Conservation (phyloP, 768 basidiomycete genomes). For the Naganishia randhawae region DNA sequence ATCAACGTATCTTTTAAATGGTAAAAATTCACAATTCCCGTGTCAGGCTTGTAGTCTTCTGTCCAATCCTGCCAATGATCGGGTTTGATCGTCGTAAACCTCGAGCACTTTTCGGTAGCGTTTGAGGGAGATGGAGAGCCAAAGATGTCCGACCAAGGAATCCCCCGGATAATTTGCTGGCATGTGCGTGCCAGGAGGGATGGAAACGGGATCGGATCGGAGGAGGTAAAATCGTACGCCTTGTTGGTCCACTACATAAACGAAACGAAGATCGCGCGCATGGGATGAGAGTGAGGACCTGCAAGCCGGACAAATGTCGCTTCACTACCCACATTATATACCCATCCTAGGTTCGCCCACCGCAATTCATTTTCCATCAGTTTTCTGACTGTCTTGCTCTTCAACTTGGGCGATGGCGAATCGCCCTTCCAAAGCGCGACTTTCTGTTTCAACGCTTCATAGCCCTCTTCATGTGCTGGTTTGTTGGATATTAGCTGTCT, state of each 20-base stretch:
- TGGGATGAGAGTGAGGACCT: not conserved
- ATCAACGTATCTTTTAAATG: slow-evolving; percentile 87
- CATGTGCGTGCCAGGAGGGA: slow-evolving; percentile 61
- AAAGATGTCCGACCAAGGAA: slow-evolving; percentile 70
- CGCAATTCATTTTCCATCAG: slow-evolving; percentile 69
- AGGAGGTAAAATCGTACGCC: slow-evolving; percentile 76
- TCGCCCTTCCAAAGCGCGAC: slow-evolving; percentile 61
- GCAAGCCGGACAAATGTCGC: not conserved
- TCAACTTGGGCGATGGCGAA: slow-evolving; percentile 61
- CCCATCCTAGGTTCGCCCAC: slow-evolving; percentile 96
- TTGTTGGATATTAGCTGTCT: slow-evolving; percentile 64
- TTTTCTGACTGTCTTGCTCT: slow-evolving; percentile 56
- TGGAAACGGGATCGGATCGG: slow-evolving; percentile 64
- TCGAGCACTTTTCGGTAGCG: slow-evolving; percentile 38
- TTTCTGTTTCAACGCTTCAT: slow-evolving; percentile 56
- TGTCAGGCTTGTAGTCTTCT: slow-evolving; percentile 83
- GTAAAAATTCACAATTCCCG: slow-evolving; percentile 95
- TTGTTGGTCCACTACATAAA: slow-evolving; percentile 83
- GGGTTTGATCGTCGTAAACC: slow-evolving; percentile 41
- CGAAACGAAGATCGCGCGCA: not conserved
- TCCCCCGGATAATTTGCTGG: slow-evolving; percentile 58
- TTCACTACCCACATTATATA: slow-evolving; percentile 59
- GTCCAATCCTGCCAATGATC: slow-evolving; percentile 70
- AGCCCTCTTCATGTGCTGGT: slow-evolving; percentile 61
- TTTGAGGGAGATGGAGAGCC: not conserved